Evolutionary conservation across 768 basidiomycete genomes (phyloP), one percentile per base, ranked within the genome.

Genomic region (Termitomyces heimii): DNA sequence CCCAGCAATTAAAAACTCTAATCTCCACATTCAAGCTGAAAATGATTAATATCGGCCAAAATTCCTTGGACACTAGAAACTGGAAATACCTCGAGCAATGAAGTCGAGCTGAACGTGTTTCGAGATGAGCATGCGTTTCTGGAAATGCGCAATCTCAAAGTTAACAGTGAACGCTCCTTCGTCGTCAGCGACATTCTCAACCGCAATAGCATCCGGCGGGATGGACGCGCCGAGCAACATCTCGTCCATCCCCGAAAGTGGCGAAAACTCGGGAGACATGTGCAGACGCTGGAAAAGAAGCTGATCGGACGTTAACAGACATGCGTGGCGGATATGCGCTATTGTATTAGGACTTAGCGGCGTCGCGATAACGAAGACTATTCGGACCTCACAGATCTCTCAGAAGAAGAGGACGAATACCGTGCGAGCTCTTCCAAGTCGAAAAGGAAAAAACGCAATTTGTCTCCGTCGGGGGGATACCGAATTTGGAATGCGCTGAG

Each of bases 91-190:
- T 62, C 78, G 67, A 5, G 87, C 86, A 54, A 89, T 85, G 58
- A 89, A 89, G 58, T 90, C 87, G 18, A 87, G 64, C 6, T 60
- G 63, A 39, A 88, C 77, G 20, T 70, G 56, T 56, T 79, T 79
- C 24, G 81, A 76, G n/a, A 88, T 78, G 26, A 82, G 73, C 86
- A 91, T 85, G 20, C 88, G 76, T 62, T 82, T 84, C 67, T 86
- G 85, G 68, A 88, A 90, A 43, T 80, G 75, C 20, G 78, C 75
- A 20, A 85, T 72, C 22, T 71, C 71, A 51, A 88, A 76, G 26
- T 74, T 68, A 4, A 76, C 82, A 0, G 73, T 77, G 57, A 90
- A 91, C 0, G 78, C 72, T 0, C 79, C 80, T 39, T 77, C 76
- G 46, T 81, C 77, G 0, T 75, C 75, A 0, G 70, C n/a, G 4